Evolutionary conservation across 2,329 filamentous ascomycete genomes (phyloP).

Genomic region (Diaporthe australafricana): DNA sequence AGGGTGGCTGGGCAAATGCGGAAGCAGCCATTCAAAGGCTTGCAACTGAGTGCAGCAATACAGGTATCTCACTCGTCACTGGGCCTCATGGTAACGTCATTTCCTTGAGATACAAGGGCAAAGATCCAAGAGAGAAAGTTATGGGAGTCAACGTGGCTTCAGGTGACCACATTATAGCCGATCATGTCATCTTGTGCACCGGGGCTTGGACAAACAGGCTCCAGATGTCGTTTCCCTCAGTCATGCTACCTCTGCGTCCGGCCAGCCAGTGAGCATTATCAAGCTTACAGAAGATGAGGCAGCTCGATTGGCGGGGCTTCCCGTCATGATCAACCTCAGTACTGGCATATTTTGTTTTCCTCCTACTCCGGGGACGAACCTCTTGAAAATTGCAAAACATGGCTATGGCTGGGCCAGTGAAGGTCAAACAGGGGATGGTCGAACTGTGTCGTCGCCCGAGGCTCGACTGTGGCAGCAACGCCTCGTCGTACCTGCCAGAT

Average conservation of each 20-base stretch:
- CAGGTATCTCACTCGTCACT: background rate
- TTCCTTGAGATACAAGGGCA: background rate
- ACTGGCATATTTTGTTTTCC: background rate
- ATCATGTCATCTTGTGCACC: background rate
- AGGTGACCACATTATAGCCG: background rate
- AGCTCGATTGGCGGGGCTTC: background rate
- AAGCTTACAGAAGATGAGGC: background rate
- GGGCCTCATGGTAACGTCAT: background rate
- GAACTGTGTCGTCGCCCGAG: background rate
- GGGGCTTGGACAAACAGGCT: background rate
- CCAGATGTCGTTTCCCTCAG: background rate
- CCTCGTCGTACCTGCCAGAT: background rate
- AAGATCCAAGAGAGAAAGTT: background rate
- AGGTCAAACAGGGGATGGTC: slow-evolving; percentile 55
- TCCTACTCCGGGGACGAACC: background rate
- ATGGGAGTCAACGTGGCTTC: background rate
- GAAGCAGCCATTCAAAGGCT: background rate
- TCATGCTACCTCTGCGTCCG: background rate
- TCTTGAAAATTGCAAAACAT: background rate
- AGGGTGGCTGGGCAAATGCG: background rate
- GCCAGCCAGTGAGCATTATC: background rate
- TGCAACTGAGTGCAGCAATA: background rate
- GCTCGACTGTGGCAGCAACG: background rate
- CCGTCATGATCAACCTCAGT: background rate
- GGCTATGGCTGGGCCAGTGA: background rate